Conservation (phyloP, 768 basidiomycete species). For the Rhizopogon roseolus region DNA sequence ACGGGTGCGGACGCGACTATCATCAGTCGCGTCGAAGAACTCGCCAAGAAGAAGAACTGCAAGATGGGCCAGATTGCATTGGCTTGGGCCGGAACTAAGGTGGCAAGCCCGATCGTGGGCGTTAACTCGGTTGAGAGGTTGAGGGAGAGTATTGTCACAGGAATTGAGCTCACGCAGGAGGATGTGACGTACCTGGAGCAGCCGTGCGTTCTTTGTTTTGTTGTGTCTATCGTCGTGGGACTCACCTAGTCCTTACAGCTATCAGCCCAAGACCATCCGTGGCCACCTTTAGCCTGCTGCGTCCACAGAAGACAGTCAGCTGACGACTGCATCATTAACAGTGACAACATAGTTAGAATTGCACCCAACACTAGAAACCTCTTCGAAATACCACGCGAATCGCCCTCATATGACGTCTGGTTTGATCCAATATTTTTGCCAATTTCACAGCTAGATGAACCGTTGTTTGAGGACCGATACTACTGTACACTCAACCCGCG, state of each 20-base stretch:
- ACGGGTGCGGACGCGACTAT: constrained; percentile 29
- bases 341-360: neutral
- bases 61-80: constrained; percentile 44
- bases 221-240: neutral
- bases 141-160: constrained; percentile 22
- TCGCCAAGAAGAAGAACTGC: constrained; percentile 34
- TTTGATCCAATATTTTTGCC: neutral
- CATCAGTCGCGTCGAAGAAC: constrained; percentile 34
- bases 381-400: constrained; percentile 5
- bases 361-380: neutral
- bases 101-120: constrained; percentile 41
- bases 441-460: too few species aligned
- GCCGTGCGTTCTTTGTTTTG: constrained; percentile 14
- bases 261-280: constrained; percentile 15
- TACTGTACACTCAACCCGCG: too few species aligned
- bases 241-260: constrained; percentile 9
- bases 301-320: too few species aligned
- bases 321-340: too few species aligned
- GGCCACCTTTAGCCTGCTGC: neutral
- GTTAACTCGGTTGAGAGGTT: constrained; percentile 28
- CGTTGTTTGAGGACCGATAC: too few species aligned
- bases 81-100: constrained; percentile 36
- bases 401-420: constrained; percentile 11
- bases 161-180: constrained; percentile 20
- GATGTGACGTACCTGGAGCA: constrained; percentile 28